These are phyloP conservation scores for Alternaria solani DNA, from an alignment of 2,329 filamentous ascomycete species.

Conservation along the genomic window DNA sequence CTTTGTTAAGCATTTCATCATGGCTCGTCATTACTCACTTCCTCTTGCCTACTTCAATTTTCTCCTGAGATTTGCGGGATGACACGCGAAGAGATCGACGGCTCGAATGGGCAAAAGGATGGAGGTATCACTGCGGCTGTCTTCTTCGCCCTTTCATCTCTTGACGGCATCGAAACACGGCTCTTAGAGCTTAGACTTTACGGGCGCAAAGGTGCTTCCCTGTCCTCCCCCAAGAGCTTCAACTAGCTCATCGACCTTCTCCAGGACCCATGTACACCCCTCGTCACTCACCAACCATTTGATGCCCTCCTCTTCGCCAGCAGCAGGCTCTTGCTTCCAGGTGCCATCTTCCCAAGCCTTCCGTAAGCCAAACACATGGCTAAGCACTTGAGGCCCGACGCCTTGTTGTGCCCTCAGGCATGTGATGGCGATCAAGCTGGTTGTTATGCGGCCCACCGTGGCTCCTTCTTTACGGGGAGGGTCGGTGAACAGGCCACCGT, in stretches of 20 bases:
- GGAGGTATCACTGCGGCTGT: not conserved
- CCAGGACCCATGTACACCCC: conserved; percentile 69
- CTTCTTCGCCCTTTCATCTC: not conserved
- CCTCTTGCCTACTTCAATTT: conserved; percentile 20
- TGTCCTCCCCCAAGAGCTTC: conserved; percentile 39
- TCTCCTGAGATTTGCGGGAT: no score
- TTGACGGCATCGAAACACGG: not conserved
- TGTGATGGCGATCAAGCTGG: conserved; percentile 75
- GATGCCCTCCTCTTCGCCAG: conserved; percentile 62
- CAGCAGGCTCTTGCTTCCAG: conserved; percentile 57
- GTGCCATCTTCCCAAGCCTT: conserved; percentile 77
- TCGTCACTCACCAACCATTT: conserved; percentile 71
- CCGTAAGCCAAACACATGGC: conserved; percentile 80
- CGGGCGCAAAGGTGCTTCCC: conserved; percentile 42
- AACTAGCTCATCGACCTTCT: conserved; percentile 69
- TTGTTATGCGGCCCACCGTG: conserved; percentile 73
- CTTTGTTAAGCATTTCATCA: conserved; percentile 34
- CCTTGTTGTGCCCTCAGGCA: conserved; percentile 81
- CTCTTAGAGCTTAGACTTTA: conserved; percentile 36
- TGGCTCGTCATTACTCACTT: conserved; percentile 31
- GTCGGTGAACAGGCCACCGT: conserved; percentile 76
- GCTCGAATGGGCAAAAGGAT: no score
- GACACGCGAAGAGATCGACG: no score
- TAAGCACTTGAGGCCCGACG: conserved; percentile 81
- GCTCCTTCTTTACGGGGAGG: conserved; percentile 61